Percentiles rank a stretch among this genome's conserved stretches.
Evolutionary conservation across 192 early-diverging fungal species (phyloP).

Genomic region (Mortierella antarctica): DNA sequence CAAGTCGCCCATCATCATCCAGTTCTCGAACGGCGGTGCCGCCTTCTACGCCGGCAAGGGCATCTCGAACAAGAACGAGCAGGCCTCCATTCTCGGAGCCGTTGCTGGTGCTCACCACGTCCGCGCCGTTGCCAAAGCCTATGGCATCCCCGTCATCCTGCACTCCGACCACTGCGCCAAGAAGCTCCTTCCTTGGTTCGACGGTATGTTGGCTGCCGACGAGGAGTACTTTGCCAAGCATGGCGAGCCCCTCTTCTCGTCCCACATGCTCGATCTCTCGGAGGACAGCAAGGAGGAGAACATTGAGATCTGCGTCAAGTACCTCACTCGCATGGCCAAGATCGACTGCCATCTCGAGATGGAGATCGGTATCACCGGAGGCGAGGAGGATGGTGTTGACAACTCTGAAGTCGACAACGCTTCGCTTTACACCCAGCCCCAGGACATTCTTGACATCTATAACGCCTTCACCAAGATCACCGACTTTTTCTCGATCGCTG

Average conservation of each 20-base stretch:
- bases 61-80: constrained; percentile 87
- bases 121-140: constrained; percentile 83
- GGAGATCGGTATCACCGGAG: constrained; percentile 99
- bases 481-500: constrained; percentile 95
- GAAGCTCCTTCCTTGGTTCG: constrained; percentile 97
- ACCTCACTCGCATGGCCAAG: constrained; percentile 90
- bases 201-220: constrained; percentile 95
- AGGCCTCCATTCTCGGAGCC: constrained; percentile 90
- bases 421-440: constrained; percentile 93
- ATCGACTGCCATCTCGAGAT: constrained; percentile 94
- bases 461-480: constrained; percentile 86
- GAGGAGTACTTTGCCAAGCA: constrained; percentile 94
- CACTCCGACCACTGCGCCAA: constrained; percentile 98
- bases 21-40: constrained; percentile 95
- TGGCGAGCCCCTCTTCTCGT: constrained; percentile 95
- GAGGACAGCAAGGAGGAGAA: constrained; percentile 96
- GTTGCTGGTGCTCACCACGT: constrained; percentile 92
- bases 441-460: constrained; percentile 97
- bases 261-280: constrained; percentile 98
- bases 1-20: constrained; percentile 94
- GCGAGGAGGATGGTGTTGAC: constrained; percentile 99
- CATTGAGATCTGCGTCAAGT: constrained; percentile 89
- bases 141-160: constrained; percentile 82
- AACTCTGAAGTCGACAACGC: constrained; percentile 93
- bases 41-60: constrained; percentile 96